Base-by-base conservation (phyloP, 2,329 filamentous ascomycete species). In the Cercospora citrullina region DNA sequence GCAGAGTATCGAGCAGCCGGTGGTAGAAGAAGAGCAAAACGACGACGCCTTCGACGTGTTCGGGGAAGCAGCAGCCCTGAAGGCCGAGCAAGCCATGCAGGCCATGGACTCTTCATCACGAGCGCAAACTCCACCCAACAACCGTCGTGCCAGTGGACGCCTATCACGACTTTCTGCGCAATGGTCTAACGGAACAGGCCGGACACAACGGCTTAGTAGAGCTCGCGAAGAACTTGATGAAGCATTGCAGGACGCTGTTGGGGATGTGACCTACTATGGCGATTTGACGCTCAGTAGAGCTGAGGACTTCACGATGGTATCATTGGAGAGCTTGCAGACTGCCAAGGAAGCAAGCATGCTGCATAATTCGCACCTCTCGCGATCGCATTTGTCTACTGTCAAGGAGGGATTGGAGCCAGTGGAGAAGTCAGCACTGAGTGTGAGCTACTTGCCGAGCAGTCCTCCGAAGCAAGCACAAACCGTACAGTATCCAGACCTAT, bases 291-390 rank as follows among this genome's bases (percentile, higher is more conserved):
- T 84, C n/a, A 74, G 81, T 7, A 78, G 82, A 53, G 83, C 82
- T 68, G 83, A 84, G 70, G 82, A 81, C 63, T 84, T 85, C 73
- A 85, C 81, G 66, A 84, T 85, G 80, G 78, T 85, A 1, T 84
- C 82, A 2, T 75, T 84, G 10, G 81, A 84, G 39, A 83, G 82
- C 1, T 71, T 85, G 33, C 79, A 79, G 36, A 76, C 74, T 58
- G 72, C 75, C 12, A 75, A 72, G 60, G 73, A 69, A 14, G 71
- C 71, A 33, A 74, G 69, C 16, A 65, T 71, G 39, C 65, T 68
- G 26, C 66, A 67, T 28, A 61, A 60, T 18, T 65, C 62, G 4
- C 61, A 64, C 7, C 60, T 71, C 42, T 39, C 62, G 9, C 62
- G 62, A 18, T 57, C 48, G 12, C 62, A 64, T 45, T 26, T 64